A percentile compares a stretch with the other conserved stretches of the same genome.
These are phyloP conservation scores for Phaseolus lunatus DNA, from an alignment of 306 rosid genomes.

Conservation along the genomic window DNA sequence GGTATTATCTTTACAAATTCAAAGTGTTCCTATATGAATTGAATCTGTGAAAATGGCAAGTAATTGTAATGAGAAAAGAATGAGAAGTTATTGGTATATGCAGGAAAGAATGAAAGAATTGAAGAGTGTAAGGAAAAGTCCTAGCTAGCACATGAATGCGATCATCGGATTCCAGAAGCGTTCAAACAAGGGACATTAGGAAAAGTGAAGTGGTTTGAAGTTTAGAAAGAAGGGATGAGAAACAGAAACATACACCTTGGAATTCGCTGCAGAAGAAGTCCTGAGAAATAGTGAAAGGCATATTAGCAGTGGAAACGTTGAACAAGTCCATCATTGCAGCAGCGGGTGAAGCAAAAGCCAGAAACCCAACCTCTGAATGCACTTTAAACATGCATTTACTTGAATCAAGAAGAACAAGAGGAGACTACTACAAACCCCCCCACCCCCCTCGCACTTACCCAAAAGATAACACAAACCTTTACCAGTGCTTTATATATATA, in stretches of 20 bases:
- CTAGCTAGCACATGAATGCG: constrained; percentile 52
- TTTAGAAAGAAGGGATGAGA: constrained; percentile 56
- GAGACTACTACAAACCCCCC: not conserved
- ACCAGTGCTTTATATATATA: constrained; percentile 48
- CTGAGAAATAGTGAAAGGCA: constrained; percentile 66
- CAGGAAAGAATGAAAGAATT: constrained; percentile 86
- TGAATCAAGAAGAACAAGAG: not conserved
- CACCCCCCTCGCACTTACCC: constrained; percentile 48
- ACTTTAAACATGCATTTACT: constrained; percentile 40
- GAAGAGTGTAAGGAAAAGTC: constrained; percentile 39
- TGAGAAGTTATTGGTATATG: constrained; percentile 40
- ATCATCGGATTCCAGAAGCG: constrained; percentile 97
- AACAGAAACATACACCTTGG: constrained; percentile 71
- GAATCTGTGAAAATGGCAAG: constrained; percentile 37
- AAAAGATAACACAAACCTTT: constrained; percentile 61
- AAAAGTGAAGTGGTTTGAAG: constrained; percentile 45
- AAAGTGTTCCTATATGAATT: constrained; percentile 70
- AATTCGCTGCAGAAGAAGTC: constrained; percentile 53
- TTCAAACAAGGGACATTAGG: constrained; percentile 69
- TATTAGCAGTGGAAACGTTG: constrained; percentile 63
- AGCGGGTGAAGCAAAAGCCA: constrained; percentile 47
- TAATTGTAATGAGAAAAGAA: constrained; percentile 43
- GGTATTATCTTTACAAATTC: constrained; percentile 50
- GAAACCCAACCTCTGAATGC: constrained; percentile 51
- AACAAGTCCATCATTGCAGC: constrained; percentile 64